Evolutionary conservation across 1,139 yeast species (phyloP).

Genomic region (Saccharomycopsis crataegensis): DNA sequence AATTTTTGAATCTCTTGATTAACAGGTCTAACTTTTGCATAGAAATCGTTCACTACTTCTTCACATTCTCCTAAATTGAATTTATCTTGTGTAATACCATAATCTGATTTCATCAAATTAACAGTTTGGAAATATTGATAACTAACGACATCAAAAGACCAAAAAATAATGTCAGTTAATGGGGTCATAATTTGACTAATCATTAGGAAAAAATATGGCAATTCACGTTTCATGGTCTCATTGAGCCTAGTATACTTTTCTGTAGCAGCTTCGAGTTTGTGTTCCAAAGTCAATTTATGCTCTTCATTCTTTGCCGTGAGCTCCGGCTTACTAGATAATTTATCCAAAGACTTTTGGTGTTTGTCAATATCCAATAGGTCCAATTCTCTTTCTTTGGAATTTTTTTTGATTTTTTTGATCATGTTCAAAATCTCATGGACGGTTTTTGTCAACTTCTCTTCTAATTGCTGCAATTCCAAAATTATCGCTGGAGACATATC

Average conservation of each 20-base stretch:
- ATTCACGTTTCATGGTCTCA: constrained; percentile 15
- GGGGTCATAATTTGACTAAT: constrained; percentile 11
- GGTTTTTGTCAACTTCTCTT: constrained; percentile 14
- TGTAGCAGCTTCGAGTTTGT: constrained; percentile 9
- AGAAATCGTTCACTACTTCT: constrained; percentile 6
- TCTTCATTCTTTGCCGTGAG: constrained; percentile 16
- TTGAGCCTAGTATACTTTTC: constrained; percentile 10
- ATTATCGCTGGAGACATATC: constrained; percentile 18
- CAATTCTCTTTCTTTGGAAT: constrained; percentile 13
- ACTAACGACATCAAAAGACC: constrained; percentile 14
- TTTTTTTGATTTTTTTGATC: constrained; percentile 15
- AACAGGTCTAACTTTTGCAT: not conserved
- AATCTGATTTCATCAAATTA: constrained; percentile 15
- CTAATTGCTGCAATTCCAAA: constrained; percentile 14
- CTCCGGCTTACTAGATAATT: constrained; percentile 5
- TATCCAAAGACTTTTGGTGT: constrained; percentile 8
- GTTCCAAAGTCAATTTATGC: constrained; percentile 5
- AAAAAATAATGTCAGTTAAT: constrained; percentile 14
- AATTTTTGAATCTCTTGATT: constrained; percentile 3
- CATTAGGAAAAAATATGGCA: constrained; percentile 18
- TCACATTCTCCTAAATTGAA: not conserved
- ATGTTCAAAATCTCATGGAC: constrained; percentile 12
- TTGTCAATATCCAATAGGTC: constrained; percentile 17
- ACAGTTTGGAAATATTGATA: constrained; percentile 16
- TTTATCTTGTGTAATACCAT: constrained; percentile 2